Evolutionary conservation across 768 basidiomycete genomes (phyloP), one percentile per base, ranked within the genome.

Genomic region (Podaxis mareebaensis): DNA sequence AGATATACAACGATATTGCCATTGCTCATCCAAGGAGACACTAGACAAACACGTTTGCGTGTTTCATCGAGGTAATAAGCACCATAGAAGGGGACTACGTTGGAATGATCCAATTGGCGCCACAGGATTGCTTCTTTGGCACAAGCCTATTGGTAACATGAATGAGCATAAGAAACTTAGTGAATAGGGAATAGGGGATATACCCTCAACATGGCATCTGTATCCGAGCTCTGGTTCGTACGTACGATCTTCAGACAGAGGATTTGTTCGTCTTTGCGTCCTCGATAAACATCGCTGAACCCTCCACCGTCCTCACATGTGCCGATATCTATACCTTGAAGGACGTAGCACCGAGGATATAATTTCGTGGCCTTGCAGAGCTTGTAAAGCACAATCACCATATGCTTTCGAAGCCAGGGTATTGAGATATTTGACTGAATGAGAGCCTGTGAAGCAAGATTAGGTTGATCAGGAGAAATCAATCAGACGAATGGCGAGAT

Each of bases 231-330:
- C 64, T 69, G 61, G 24, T 71, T 72, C 33, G 70, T 61, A 39
- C 63, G 70, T 20, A 74, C 53, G 5, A 71, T 58, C 56, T 75
- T 75, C 30, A 74, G 24, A 44, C 71, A 73, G 0, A 75, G 24
- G 13, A 4, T 17, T 30, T 67, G 65, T 8, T 65, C 69, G 1
- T 63, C 61, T 46, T 67, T 65, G 13, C 53, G 13, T 1, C 70
- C 72, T 60, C 53, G 70, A 65, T 72, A 71, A 13, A 76, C 69
- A 12, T 76, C 75, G 3, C 72, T 68, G 58, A 74, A 76, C n/a
- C 67, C 61, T 6, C 75, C 28, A 28, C 28, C 28, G 4, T 28
- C 28, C 28, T 28, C 28, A 28, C 28, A 3, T 5, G 28, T 28
- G 28, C 28, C 28, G 7, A 28, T 28, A 28, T 28, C 28, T 28